phyloP scores from a whole-genome alignment of 2,329 filamentous ascomycete species.

The Pseudocercospora eumusae region DNA sequence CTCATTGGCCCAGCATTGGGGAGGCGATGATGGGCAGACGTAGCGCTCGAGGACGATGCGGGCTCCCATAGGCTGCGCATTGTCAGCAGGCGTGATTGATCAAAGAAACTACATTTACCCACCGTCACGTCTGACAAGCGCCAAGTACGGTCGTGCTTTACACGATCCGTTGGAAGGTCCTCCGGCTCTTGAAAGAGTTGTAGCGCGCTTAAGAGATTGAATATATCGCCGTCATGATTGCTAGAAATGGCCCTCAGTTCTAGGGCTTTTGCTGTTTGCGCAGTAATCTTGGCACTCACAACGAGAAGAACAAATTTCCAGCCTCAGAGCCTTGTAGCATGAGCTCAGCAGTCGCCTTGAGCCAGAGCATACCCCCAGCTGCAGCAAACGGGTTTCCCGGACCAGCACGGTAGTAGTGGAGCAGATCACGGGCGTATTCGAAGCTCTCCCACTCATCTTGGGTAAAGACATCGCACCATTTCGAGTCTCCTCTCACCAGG shows the following conservation, averaged over 20 bases:
- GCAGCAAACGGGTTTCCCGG: constrained; percentile 57
- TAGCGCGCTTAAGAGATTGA: constrained; percentile 56
- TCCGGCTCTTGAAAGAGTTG: constrained; percentile 50
- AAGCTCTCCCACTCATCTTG: constrained; percentile 57
- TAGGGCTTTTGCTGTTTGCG: background rate
- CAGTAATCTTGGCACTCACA: constrained; percentile 44
- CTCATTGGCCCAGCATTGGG: constrained; percentile 19
- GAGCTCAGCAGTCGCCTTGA: constrained; percentile 58
- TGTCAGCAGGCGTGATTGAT: background rate
- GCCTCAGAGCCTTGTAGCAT: constrained; percentile 46
- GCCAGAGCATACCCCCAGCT: constrained; percentile 59
- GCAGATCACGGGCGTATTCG: constrained; percentile 60
- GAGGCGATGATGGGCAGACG: constrained; percentile 44
- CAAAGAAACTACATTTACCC: background rate
- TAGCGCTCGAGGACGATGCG: constrained; percentile 58
- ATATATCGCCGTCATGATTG: constrained; percentile 61
- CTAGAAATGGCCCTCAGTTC: constrained; percentile 25
- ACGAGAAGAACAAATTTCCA: constrained; percentile 59
- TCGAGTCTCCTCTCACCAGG: constrained; percentile 54
- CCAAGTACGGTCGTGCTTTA: constrained; percentile 52
- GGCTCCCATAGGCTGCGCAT: constrained; percentile 55
- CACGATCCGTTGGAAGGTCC: constrained; percentile 51
- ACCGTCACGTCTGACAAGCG: constrained; percentile 55
- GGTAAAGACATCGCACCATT: constrained; percentile 60
- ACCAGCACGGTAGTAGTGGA: constrained; percentile 61